Percentiles rank a stretch among this genome's conserved stretches.
Evolutionary conservation across 2,329 filamentous ascomycete species (phyloP).

Genomic region (Penicillium sp.): DNA sequence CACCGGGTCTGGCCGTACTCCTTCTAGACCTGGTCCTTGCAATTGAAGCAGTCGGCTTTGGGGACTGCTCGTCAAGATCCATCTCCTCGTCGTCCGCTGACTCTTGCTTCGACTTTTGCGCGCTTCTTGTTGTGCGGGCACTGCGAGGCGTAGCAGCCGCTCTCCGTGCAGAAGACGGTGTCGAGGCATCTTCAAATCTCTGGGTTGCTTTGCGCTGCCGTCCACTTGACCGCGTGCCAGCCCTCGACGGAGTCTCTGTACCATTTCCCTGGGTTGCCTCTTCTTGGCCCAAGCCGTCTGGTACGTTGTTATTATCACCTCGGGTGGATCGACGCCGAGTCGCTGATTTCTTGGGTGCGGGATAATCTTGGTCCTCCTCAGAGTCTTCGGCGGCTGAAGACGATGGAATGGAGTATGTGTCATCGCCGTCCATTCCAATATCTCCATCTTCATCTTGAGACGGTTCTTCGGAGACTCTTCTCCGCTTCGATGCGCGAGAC

Average conservation of each 20-base stretch:
- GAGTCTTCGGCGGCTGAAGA: slow-evolving; percentile 16
- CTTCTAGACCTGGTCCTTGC: slow-evolving; percentile 30
- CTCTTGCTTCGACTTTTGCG: slow-evolving; percentile 19
- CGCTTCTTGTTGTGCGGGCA: slow-evolving; percentile 21
- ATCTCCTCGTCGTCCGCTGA: slow-evolving; percentile 20
- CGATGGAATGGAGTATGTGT: slow-evolving; percentile 10
- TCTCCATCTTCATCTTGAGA: slow-evolving; percentile 30
- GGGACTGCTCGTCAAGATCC: slow-evolving; percentile 22
- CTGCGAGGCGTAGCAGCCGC: slow-evolving; percentile 21
- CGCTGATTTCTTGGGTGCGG: slow-evolving; percentile 15
- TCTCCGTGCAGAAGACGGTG: slow-evolving; percentile 21
- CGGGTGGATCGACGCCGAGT: slow-evolving; percentile 25
- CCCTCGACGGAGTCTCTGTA: slow-evolving; percentile 24
- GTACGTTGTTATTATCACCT: slow-evolving; percentile 6
- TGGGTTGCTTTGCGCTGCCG: slow-evolving; percentile 34
- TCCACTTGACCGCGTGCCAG: slow-evolving; percentile 30
- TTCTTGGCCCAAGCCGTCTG: slow-evolving; percentile 7
- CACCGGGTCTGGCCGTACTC: slow-evolving; percentile 21
- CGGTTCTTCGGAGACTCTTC: slow-evolving; percentile 31
- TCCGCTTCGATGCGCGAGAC: slow-evolving; percentile 34
- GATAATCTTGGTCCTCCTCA: slow-evolving; percentile 18
- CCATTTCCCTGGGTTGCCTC: slow-evolving; percentile 8
- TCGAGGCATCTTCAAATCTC: slow-evolving; percentile 27
- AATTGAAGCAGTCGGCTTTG: slow-evolving; percentile 16
- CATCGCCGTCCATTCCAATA: slow-evolving; percentile 25